Evolutionary conservation across 1,284 basidiomycete species (phyloP).

Genomic region (Laetiporus sulphureus): DNA sequence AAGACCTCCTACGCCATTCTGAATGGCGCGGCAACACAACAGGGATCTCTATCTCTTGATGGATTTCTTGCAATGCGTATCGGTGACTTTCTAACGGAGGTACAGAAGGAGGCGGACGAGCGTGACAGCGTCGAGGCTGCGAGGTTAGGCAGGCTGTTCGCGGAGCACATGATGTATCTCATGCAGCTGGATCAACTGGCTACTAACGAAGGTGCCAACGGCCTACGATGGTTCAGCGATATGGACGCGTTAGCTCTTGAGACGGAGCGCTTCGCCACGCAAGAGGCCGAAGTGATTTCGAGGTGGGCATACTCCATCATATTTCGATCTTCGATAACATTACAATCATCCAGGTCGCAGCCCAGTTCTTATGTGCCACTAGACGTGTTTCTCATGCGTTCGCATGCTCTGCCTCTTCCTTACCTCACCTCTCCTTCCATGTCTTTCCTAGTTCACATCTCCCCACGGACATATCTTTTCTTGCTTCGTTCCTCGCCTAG

Average conservation of each 20-base stretch:
- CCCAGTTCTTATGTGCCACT: slow-evolving; percentile 35
- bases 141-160: slow-evolving; percentile 38
- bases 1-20: slow-evolving; percentile 71
- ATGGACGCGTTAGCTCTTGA: slow-evolving; percentile 45
- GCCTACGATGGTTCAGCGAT: slow-evolving; percentile 69
- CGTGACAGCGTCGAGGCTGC: slow-evolving; percentile 47
- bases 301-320: slow-evolving; percentile 31
- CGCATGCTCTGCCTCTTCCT: slow-evolving; percentile 59
- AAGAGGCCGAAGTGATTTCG: slow-evolving; percentile 46
- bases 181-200: slow-evolving; percentile 65
- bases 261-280: slow-evolving; percentile 42
- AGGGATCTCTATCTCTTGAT: slow-evolving; percentile 54
- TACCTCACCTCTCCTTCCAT: slow-evolving; percentile 61
- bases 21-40: slow-evolving; percentile 34
- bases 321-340: neutral
- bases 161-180: slow-evolving; percentile 58
- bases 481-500: slow-evolving; percentile 37
- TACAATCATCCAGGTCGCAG: neutral
- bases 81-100: slow-evolving; percentile 49
- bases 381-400: slow-evolving; percentile 61
- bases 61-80: slow-evolving; percentile 50
- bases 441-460: slow-evolving; percentile 64
- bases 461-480: slow-evolving; percentile 60
- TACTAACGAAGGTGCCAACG: slow-evolving; percentile 49
- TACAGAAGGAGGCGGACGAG: slow-evolving; percentile 47